Conservation (phyloP, 2,329 filamentous ascomycete genomes). For the Trichoderma arundinaceum region DNA sequence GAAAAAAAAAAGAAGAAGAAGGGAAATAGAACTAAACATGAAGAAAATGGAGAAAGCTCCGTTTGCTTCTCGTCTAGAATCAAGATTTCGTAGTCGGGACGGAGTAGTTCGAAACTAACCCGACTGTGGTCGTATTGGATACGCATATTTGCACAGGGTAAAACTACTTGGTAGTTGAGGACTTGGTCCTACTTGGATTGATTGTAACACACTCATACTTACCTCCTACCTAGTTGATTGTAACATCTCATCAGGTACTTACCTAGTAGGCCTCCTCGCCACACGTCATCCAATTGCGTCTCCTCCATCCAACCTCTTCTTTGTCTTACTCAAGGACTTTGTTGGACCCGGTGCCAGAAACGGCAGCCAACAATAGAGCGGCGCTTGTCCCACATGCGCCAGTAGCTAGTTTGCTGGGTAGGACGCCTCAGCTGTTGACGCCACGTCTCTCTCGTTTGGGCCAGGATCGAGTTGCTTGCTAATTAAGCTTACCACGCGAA, state of each 20-base stretch:
- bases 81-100: too few species aligned
- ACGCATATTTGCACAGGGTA: too few species aligned
- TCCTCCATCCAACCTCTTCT: neutral
- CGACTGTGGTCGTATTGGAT: too few species aligned
- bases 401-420: neutral
- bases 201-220: too few species aligned
- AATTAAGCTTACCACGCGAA: constrained; percentile 3
- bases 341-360: neutral
- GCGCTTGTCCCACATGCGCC: neutral
- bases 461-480: neutral
- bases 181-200: too few species aligned
- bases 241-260: too few species aligned
- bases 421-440: constrained; percentile 28
- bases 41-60: too few species aligned
- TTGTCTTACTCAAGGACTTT: neutral
- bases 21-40: neutral
- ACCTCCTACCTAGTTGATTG: too few species aligned
- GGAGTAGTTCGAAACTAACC: too few species aligned
- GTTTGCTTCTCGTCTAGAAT: too few species aligned
- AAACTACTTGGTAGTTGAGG: too few species aligned
- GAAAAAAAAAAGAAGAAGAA: neutral
- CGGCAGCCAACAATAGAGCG: neutral
- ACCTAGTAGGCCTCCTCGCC: neutral
- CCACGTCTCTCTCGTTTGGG: constrained; percentile 1
- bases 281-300: constrained; percentile 28